Base-by-base conservation (phyloP, 2,329 filamentous ascomycete species). In the Rutstroemia sp. region DNA sequence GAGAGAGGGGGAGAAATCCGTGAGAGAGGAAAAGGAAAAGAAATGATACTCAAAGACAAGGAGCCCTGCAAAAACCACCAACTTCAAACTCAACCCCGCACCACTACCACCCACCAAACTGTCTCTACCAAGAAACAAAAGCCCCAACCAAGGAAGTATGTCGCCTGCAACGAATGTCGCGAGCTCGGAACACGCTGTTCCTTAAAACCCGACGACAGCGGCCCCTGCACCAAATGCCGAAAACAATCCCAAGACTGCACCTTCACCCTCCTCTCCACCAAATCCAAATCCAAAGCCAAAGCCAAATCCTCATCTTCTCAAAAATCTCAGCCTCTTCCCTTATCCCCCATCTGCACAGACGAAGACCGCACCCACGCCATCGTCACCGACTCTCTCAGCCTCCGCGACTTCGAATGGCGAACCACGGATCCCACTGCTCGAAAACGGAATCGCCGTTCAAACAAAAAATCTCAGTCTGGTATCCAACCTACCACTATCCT, bases 121-220 rank as follows among this genome's bases (percentile, higher is more conserved):
- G 3, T 42, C 6, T 17, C 39, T 17, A 27, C 44, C 16, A 14
- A 12, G 19, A 55, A 50, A 45, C 19, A 42, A 9, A 23, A 54
- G 12, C 53, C 50, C 0, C 27, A 19, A 30, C 40, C 47, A 5
- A 48, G 59, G 1, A 57, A 45, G 17, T 65, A 55, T 9, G 53
- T 61, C 4, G 14, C 59, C 0, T 66, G 64, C 42, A 62, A 60
- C 6, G 57, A 61, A 48, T 66, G 65, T 38, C 57, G 64, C 8
- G 6, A 19, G 0, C 21, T 36, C 7, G 46, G 46, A 19, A 47
- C 14, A 16, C 38, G 34, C 34, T 66, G 64, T 49, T 59, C 57
- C 2, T 48, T 61, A 14, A 61, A 57, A 25, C 46, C 58, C 7
- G 60, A 56, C 4, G 44, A 57, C 7, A 40, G 57, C 10, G 65